Percentiles rank a stretch among this genome's conserved stretches.
Conservation (phyloP, 75 land plant genomes). For the Picea glauca region DNA sequence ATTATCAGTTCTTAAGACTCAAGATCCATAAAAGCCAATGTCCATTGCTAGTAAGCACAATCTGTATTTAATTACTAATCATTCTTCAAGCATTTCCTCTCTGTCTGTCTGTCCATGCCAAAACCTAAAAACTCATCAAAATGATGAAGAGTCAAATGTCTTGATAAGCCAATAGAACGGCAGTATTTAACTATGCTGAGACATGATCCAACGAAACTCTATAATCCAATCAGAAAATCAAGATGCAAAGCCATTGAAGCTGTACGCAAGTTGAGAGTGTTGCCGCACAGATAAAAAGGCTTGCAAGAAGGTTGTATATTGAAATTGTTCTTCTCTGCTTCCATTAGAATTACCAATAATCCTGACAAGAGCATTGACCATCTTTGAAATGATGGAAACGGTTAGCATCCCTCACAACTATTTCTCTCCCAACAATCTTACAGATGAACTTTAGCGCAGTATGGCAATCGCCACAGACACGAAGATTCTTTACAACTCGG, state of each 20-base stretch:
- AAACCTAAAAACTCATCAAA: not conserved
- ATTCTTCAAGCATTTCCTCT: not conserved
- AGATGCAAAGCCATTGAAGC: not conserved
- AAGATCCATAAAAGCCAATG: not conserved
- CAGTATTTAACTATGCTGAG: not conserved
- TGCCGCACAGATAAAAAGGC: not conserved
- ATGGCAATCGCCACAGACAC: constrained; percentile 24
- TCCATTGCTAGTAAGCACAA: not conserved
- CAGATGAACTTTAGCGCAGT: constrained; percentile 18
- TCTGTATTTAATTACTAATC: not conserved
- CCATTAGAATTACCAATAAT: not conserved
- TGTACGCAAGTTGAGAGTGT: not conserved
- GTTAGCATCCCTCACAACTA: constrained; percentile 13
- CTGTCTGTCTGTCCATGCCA: not conserved
- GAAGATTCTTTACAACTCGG: constrained; percentile 13
- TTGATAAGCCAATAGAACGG: not conserved
- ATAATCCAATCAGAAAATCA: not conserved
- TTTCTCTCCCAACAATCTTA: constrained; percentile 6
- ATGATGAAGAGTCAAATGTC: not conserved
- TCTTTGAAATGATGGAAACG: constrained; percentile 23
- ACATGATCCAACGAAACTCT: not conserved
- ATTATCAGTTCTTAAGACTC: not conserved
- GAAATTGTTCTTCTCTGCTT: not conserved
- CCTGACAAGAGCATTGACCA: constrained; percentile 25
- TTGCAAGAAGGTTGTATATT: not conserved